These are phyloP conservation scores for Globisporangium camurandrum DNA, from an alignment of 352 stramenopile genomes.

Conservation along the genomic window DNA sequence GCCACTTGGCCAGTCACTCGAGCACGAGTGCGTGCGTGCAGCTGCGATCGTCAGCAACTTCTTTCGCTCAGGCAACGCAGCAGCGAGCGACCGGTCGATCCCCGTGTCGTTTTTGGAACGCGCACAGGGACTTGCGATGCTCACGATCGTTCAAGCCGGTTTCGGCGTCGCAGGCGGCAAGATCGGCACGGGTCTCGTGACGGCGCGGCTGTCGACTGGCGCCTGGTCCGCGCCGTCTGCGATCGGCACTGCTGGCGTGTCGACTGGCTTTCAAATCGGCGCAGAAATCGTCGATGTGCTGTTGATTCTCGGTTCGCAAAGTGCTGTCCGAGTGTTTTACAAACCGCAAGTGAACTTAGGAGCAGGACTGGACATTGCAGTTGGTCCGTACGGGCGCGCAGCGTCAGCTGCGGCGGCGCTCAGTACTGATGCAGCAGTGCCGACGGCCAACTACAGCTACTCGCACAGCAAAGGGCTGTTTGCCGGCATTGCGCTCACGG, in stretches of 20 bases:
- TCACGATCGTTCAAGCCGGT: conserved; percentile 14
- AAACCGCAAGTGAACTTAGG: conserved; percentile 58
- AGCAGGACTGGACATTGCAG: conserved; percentile 53
- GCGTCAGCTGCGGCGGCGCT: conserved; percentile 26
- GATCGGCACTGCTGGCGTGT: conserved; percentile 61
- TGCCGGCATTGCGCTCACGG: conserved; percentile 66
- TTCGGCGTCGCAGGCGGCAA: conserved; percentile 28
- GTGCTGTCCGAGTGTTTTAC: conserved; percentile 58
- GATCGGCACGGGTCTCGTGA: conserved; percentile 42
- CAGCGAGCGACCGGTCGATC: conserved; percentile 14
- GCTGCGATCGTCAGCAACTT: conserved; percentile 24
- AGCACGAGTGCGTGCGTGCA: conserved; percentile 20
- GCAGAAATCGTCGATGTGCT: conserved; percentile 77
- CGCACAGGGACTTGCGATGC: conserved; percentile 15
- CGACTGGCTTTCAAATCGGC: conserved; percentile 53
- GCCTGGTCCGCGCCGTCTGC: conserved; percentile 69
- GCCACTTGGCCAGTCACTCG: conserved; percentile 10
- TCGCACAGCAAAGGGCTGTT: conserved; percentile 74
- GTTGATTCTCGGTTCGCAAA: conserved; percentile 76
- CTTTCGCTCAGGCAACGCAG: conserved; percentile 11
- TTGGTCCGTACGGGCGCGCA: conserved; percentile 59
- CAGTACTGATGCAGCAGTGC: conserved; percentile 11
- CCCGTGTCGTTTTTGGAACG: conserved; percentile 16
- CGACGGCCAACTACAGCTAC: conserved; percentile 66
- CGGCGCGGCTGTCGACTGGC: conserved; percentile 35